Evolutionary conservation across 257 asterid species (phyloP).

Genomic region (Gentiana macrophylla): DNA sequence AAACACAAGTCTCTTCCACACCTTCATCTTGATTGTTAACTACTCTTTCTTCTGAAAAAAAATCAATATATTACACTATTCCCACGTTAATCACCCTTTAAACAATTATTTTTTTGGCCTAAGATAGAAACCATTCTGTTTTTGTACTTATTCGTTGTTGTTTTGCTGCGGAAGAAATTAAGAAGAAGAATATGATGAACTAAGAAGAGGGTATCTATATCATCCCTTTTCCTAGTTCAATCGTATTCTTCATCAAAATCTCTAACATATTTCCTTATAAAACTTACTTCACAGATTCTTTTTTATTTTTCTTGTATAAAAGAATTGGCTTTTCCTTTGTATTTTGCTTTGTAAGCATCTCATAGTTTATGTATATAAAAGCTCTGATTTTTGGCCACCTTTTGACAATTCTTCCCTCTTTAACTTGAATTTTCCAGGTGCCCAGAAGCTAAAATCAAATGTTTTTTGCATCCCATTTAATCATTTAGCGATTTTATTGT

Average conservation of each 20-base stretch:
- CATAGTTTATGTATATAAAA: not conserved
- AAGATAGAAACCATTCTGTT: not conserved
- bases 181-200: slow-evolving; percentile 9
- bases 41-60: not conserved
- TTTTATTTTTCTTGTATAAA: not conserved
- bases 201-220: not conserved
- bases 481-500: slow-evolving; percentile 1
- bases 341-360: not conserved
- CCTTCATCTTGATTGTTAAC: not conserved
- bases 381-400: not conserved
- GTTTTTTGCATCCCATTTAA: too few species aligned
- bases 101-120: not conserved
- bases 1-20: not conserved
- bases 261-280: slow-evolving; percentile 9
- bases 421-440: not conserved
- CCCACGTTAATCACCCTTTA: not conserved
- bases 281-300: slow-evolving; percentile 5
- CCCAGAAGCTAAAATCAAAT: too few species aligned
- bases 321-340: not conserved
- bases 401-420: not conserved
- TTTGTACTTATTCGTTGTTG: not conserved
- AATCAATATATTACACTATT: not conserved
- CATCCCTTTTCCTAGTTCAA: slow-evolving; percentile 7
- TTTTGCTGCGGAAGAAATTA: not conserved
- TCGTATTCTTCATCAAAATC: slow-evolving; percentile 10